These are phyloP conservation scores for Lophiotrema nucula DNA, from an alignment of 495 filamentous ascomycete species.

Conservation along the genomic window DNA sequence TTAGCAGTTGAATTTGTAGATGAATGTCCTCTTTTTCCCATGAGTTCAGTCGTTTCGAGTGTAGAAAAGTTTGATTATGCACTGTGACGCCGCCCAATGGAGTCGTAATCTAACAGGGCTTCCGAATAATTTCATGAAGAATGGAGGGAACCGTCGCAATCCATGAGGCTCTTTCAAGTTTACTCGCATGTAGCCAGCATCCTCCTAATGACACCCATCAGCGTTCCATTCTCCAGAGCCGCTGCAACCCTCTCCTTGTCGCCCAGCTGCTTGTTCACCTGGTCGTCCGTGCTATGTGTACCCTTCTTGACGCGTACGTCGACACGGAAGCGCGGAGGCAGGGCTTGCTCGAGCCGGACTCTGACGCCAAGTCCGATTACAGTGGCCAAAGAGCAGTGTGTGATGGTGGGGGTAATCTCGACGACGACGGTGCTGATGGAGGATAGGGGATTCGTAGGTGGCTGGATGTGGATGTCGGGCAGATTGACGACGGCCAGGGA, in stretches of 20 bases:
- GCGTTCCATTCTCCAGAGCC: conserved; percentile 86
- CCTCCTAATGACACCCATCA: conserved; percentile 83
- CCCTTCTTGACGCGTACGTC: conserved; percentile 94
- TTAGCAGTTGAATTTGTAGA: too few species aligned
- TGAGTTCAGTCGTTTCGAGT: too few species aligned
- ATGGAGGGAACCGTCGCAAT: too few species aligned
- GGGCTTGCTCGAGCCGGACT: conserved; percentile 81
- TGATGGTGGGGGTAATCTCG: conserved; percentile 92
- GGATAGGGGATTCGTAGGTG: conserved; percentile 47
- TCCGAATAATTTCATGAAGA: too few species aligned
- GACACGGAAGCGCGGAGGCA: conserved; percentile 89
- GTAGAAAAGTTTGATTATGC: too few species aligned
- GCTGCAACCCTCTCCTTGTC: conserved; percentile 97
- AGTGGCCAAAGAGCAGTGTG: conserved; percentile 92
- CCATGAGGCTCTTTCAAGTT: too few species aligned
- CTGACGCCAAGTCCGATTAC: conserved; percentile 94
- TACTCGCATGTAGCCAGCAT: conserved; percentile 83
- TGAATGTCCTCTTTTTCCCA: too few species aligned
- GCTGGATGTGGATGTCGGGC: conserved; percentile 79
- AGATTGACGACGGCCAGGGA: conserved; percentile 91
- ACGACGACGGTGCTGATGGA: conserved; percentile 59
- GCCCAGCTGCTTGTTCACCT: conserved; percentile 91
- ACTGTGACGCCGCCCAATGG: too few species aligned
- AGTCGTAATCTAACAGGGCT: too few species aligned
- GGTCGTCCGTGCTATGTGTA: conserved; percentile 89